These are phyloP conservation scores for Cyclotella baltica DNA, from an alignment of 108 stramenopile genomes.

Conservation along the genomic window DNA sequence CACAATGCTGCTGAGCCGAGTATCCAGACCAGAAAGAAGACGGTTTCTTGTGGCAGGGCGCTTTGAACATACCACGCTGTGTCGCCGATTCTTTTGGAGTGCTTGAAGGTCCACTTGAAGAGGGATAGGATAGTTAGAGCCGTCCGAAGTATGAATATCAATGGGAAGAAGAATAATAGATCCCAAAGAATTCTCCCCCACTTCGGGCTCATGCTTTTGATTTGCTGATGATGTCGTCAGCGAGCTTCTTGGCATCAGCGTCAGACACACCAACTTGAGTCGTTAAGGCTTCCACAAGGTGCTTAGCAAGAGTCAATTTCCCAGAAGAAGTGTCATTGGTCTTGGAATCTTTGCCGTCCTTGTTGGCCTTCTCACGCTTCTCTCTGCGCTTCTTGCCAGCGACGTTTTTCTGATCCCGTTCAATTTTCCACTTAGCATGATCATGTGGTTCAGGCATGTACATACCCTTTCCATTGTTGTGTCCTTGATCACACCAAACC, in stretches of 20 bases:
- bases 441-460: slow-evolving; percentile 24
- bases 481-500: slow-evolving; percentile 18
- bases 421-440: slow-evolving; percentile 8
- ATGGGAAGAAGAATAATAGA: not conserved
- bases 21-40: not conserved
- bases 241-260: not conserved
- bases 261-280: not conserved
- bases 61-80: not conserved
- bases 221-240: not conserved
- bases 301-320: not conserved
- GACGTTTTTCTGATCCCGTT: not conserved
- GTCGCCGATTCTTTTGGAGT: not conserved
- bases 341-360: not conserved
- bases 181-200: slow-evolving; percentile 1
- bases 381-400: not conserved
- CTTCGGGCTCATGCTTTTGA: slow-evolving; percentile 15
- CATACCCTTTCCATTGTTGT: slow-evolving; percentile 3
- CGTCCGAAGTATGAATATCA: slow-evolving; percentile 18
- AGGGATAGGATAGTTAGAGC: slow-evolving; percentile 9
- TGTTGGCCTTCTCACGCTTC: not conserved
- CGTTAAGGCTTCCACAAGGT: not conserved
- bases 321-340: not conserved
- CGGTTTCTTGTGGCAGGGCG: not conserved
- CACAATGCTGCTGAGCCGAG: not conserved
- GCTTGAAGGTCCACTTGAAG: not conserved